Base-by-base conservation (phyloP, 1,284 basidiomycete species). In the Golubevia pallescens region DNA sequence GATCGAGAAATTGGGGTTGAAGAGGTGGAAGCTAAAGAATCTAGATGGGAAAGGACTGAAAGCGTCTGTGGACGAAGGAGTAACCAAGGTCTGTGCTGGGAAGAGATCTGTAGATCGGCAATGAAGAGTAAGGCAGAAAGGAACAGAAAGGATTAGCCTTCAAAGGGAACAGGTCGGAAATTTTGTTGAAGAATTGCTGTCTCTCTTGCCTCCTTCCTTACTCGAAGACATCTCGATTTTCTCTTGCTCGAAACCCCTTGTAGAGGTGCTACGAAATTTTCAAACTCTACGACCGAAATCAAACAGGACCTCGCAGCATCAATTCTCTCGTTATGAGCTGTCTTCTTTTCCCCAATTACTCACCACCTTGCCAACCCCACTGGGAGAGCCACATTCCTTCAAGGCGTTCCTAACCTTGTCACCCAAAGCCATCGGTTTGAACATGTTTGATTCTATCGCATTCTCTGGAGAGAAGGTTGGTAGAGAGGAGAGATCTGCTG, bases 11-110 rank as follows among this genome's bases (percentile, higher is more conserved):
- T 69, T 0, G 61, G 24, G 3, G 60, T 54, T 56, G 63, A 28
- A 21, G 52, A 8, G 7, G 20, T 53, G 10, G 16, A 24, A 10
- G 42, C 34, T 24, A 58, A 13, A 2, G 61, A 57, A 56, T 80
- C 78, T 19, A 84, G 64, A 53, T 73, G 62, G 38, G 73, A 69
- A 16, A 79, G 67, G n/a, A 81, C 62, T 58, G 75, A 70, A 0
- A 80, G 68, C 14, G 78, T 68, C 55, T 76, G 74, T 38, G 70
- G 57, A 8, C 81, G 74, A 16, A 80, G 62, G 4, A 80, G 61
- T 32, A 71, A 70, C 23, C 74, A 63, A 1, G 77, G 74, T 38
- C 71, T 66, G 5, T 73, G 69, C 28, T 75, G 74, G n/a, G 64
- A 55, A 4, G 56, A 64, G 10, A 76, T 58, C 61, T 67, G 64